phyloP scores from a whole-genome alignment of 306 rosid genomes.

The Castanea crenata region DNA sequence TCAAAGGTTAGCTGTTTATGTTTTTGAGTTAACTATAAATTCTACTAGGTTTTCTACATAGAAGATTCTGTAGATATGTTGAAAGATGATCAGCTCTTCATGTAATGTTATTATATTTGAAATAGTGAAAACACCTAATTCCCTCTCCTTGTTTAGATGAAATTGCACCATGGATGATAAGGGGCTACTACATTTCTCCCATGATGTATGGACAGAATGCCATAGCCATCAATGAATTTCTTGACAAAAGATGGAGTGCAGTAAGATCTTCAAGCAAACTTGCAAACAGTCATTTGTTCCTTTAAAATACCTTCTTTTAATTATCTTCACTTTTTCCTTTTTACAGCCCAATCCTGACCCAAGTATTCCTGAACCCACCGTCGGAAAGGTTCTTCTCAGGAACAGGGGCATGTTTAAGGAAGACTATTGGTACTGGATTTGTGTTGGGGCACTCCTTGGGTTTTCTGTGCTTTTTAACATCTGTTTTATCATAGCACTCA shows the following conservation, averaged over 20 bases:
- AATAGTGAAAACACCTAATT: not conserved
- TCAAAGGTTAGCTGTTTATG: slow-evolving; percentile 50
- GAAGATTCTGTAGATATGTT: not conserved
- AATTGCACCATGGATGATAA: slow-evolving; percentile 69
- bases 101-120: not conserved
- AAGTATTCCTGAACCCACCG: slow-evolving; percentile 43
- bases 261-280: slow-evolving; percentile 38
- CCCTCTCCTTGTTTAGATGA: slow-evolving; percentile 40
- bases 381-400: slow-evolving; percentile 64
- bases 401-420: slow-evolving; percentile 58
- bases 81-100: not conserved
- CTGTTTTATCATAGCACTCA: slow-evolving; percentile 47
- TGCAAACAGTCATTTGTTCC: not conserved
- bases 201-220: slow-evolving; percentile 95
- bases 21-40: not conserved
- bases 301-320: not conserved
- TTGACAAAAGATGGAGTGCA: slow-evolving; percentile 73
- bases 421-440: slow-evolving; percentile 75
- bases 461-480: slow-evolving; percentile 64
- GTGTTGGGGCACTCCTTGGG: slow-evolving; percentile 66
- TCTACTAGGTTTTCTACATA: not conserved
- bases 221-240: slow-evolving; percentile 74
- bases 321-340: slow-evolving; percentile 16
- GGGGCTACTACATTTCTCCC: slow-evolving; percentile 80
- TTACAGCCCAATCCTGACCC: slow-evolving; percentile 37